Evolutionary conservation across 2,329 filamentous ascomycete species (phyloP), one percentile per base, ranked within the genome.

Genomic region (Arthroderma sp.): DNA sequence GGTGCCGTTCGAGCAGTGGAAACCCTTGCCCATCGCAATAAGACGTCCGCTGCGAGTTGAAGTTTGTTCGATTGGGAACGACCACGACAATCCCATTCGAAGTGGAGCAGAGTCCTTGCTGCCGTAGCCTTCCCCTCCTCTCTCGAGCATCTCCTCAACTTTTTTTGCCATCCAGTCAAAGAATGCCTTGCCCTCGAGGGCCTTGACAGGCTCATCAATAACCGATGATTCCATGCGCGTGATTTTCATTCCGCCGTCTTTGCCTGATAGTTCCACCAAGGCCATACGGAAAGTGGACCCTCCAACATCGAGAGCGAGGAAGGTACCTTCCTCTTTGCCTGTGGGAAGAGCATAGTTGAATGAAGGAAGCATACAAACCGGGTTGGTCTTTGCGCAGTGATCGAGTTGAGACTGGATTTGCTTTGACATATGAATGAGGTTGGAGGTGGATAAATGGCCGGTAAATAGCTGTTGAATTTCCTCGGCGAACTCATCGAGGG

Each of bases 121-220:
- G 11, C 60, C 61, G 37, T 63, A 67, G 44, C 67, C 63, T 29
- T 66, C 60, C 22, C 60, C 52, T 54, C 64, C 59, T 48, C 61
- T 50, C 56, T 58, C 59, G 40, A 80, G 61, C 58, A 74, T 74
- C 6, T 70, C 65, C 37, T 70, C 68, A 46, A 81, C 78, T 48
- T 71, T 70, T 40, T 66, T 66, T 4, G 77, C 78, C 71, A 81
- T 79, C 78, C 78, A 81, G 55, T 79, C 75, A 55, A 81, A 81
- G 57, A 81, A 81, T 1, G 66, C 63, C 27, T 66, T 67, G 1
- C 76, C 77, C 46, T 69, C 64, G 47, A 80, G 59, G 38, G 67
- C 59, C 42, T 75, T 73, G 40, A 79, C 70, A 9, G 61, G 55
- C 48, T 75, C 70, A 54, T 77, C 73, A 50, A 81, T 80, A 40